A percentile compares a stretch with the other conserved stretches of the same genome.
These are phyloP conservation scores for Malus hybrid DNA, from an alignment of 331 rosid genomes.

Conservation along the genomic window DNA sequence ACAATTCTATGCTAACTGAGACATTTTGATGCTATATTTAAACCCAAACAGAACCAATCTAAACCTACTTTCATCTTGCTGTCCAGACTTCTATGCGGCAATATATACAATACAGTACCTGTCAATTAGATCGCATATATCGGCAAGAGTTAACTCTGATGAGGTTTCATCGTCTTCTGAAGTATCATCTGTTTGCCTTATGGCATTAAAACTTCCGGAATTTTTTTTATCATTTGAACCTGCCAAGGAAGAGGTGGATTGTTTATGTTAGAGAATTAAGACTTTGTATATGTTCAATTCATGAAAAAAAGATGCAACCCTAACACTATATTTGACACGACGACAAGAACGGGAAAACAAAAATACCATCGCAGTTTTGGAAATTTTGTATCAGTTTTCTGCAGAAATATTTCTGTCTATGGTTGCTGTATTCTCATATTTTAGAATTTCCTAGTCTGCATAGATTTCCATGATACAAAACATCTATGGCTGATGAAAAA, in stretches of 20 bases:
- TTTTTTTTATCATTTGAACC: slow-evolving; percentile 16
- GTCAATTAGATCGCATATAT: slow-evolving; percentile 10
- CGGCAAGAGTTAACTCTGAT: slow-evolving; percentile 21
- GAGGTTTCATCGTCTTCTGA: not conserved
- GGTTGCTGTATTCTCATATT: not conserved
- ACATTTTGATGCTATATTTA: not conserved
- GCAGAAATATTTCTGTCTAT: not conserved
- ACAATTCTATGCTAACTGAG: not conserved
- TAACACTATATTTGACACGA: not conserved
- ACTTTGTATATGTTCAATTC: not conserved
- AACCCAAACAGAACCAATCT: not conserved
- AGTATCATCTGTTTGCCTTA: not conserved
- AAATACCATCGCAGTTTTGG: no score
- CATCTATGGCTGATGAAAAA: not conserved
- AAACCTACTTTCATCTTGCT: not conserved
- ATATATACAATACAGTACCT: slow-evolving; percentile 10
- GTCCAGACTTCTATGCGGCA: not conserved
- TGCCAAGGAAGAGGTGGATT: not conserved
- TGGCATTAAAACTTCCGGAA: not conserved
- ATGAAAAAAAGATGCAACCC: not conserved
- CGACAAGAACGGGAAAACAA: not conserved
- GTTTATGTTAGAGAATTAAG: not conserved
- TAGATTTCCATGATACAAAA: no score
- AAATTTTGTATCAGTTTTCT: not conserved
- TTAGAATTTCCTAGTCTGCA: not conserved